Conservation (phyloP, 1,284 basidiomycete species). For the Naganishia sp. region DNA sequence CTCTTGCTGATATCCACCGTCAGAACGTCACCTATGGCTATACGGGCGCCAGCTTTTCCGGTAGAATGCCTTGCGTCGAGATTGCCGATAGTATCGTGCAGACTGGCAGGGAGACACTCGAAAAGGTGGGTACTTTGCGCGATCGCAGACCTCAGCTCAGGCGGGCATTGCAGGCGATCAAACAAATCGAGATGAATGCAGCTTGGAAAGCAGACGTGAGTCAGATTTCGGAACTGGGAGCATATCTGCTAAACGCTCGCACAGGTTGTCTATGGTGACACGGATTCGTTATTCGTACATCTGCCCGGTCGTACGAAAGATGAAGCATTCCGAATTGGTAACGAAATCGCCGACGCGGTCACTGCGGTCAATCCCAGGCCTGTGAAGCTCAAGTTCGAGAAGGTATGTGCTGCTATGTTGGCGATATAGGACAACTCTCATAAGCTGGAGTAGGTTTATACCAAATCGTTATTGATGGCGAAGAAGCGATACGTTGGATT, state of each 20-base stretch:
- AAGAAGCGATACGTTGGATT: slow-evolving; percentile 98
- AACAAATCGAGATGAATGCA: slow-evolving; percentile 70
- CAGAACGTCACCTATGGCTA: slow-evolving; percentile 92
- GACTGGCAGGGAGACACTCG: slow-evolving; percentile 89
- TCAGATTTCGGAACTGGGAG: neutral
- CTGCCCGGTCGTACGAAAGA: slow-evolving; percentile 85
- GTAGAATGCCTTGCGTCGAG: slow-evolving; percentile 97
- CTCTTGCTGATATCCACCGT: neutral
- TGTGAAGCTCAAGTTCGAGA: slow-evolving; percentile 95
- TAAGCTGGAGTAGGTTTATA: slow-evolving; percentile 68
- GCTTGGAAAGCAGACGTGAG: slow-evolving; percentile 76
- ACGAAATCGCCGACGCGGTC: slow-evolving; percentile 85
- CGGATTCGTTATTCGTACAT: slow-evolving; percentile 91
- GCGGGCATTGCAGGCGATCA: slow-evolving; percentile 67
- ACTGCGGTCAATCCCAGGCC: slow-evolving; percentile 86
- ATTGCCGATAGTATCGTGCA: slow-evolving; percentile 98
- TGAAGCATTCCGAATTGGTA: slow-evolving; percentile 87
- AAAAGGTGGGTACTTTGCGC: slow-evolving; percentile 64
- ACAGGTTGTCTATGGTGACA: slow-evolving; percentile 92
- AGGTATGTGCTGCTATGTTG: slow-evolving; percentile 59
- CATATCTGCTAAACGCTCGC: neutral
- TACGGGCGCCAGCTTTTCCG: slow-evolving; percentile 88
- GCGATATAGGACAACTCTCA: too few species aligned
- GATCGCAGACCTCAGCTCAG: neutral
- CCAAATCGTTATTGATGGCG: slow-evolving; percentile 87